These are phyloP conservation scores for Cystofilobasidium macerans DNA, from an alignment of 768 basidiomycete species.

Conservation along the genomic window DNA sequence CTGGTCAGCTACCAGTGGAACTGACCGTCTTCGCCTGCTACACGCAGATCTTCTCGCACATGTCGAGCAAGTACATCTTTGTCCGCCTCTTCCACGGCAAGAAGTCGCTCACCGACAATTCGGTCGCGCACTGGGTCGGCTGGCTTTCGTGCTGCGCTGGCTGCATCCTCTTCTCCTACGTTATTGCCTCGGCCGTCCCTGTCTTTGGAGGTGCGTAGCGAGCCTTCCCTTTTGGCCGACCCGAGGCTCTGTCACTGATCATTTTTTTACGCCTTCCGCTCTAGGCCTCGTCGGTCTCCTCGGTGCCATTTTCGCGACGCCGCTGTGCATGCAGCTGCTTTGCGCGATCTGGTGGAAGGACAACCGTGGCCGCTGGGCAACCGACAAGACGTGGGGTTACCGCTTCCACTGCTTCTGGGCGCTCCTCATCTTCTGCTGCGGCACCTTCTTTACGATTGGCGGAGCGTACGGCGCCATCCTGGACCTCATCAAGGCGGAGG, in stretches of 20 bases:
- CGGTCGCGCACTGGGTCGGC: conserved; percentile 26
- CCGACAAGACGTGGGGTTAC: conserved; percentile 13
- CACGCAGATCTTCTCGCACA: too few relatives aligned
- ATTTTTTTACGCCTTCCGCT: conserved; percentile 6
- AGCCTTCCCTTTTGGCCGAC: not conserved
- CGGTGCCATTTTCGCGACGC: conserved; percentile 27
- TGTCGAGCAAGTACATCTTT: conserved; percentile 25
- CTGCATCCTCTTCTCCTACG: too few relatives aligned
- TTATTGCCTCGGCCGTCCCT: conserved; percentile 2
- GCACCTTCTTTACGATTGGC: conserved; percentile 27
- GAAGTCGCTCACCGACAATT: conserved; percentile 25
- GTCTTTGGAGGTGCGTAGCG: not conserved
- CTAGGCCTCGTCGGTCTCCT: conserved; percentile 25
- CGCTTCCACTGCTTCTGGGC: conserved; percentile 27
- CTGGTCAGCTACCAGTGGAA: too few relatives aligned
- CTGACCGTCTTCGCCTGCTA: too few relatives aligned
- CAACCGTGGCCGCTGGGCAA: too few relatives aligned
- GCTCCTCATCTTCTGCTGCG: conserved; percentile 12
- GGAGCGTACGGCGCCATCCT: conserved; percentile 17
- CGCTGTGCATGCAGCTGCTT: too few relatives aligned
- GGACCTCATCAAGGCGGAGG: too few relatives aligned
- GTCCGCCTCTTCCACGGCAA: conserved; percentile 28
- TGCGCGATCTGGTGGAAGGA: too few relatives aligned
- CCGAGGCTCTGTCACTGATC: too few relatives aligned
- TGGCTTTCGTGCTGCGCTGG: conserved; percentile 23